Percentiles rank a stretch among this genome's conserved stretches.
Conservation (phyloP, 495 filamentous ascomycete genomes). For the Lasiosphaeris hirsuta region DNA sequence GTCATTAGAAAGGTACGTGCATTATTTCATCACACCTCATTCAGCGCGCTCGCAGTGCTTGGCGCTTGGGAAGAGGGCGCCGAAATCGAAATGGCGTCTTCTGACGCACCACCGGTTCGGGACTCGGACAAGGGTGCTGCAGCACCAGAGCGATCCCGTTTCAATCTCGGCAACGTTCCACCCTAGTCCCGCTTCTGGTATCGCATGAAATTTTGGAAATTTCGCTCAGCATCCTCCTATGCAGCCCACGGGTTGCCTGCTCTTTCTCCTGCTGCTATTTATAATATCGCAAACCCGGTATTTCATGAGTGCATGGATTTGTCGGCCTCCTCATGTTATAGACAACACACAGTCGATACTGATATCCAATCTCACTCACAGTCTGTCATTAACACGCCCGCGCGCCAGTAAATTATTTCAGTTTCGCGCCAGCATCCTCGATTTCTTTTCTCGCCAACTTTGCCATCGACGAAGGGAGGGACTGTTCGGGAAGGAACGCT, state of each 20-base stretch:
- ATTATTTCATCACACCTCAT: conserved; percentile 11
- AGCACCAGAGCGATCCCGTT: conserved; percentile 33
- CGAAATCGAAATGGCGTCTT: conserved; percentile 18
- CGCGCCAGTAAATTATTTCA: neutral
- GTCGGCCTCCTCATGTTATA: conserved; percentile 5
- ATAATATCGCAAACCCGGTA: conserved; percentile 18
- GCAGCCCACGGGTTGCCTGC: conserved; percentile 11
- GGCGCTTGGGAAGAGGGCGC: conserved; percentile 6
- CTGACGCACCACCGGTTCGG: conserved; percentile 21
- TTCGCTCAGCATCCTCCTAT: conserved; percentile 24
- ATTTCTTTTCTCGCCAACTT: neutral
- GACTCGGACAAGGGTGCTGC: conserved; percentile 25
- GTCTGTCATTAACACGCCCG: no score
- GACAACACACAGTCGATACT: neutral
- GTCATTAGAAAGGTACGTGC: conserved; percentile 9
- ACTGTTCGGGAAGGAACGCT: neutral
- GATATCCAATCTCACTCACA: neutral
- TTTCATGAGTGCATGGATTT: conserved; percentile 11
- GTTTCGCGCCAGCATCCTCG: neutral
- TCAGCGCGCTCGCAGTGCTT: conserved; percentile 14
- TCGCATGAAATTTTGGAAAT: conserved; percentile 34
- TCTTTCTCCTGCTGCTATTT: conserved; percentile 19
- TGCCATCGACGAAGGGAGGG: neutral
- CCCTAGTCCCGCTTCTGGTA: conserved; percentile 34
- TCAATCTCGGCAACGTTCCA: conserved; percentile 44